Evolutionary conservation across 495 filamentous ascomycete genomes (phyloP), one percentile per base, ranked within the genome.

Genomic region (Wilcoxina mikolae): DNA sequence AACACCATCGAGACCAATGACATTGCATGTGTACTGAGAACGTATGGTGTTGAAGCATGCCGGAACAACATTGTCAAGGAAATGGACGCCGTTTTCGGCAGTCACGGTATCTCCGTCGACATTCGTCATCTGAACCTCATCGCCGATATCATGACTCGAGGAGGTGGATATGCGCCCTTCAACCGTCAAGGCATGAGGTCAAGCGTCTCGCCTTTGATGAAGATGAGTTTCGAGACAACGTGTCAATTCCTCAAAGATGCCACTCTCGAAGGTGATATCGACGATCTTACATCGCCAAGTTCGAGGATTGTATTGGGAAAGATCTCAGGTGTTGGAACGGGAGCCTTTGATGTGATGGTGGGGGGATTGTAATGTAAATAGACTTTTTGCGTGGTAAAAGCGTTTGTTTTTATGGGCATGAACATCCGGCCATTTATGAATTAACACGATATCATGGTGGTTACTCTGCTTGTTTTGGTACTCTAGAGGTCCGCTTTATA

Each of bases 141-240:
- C 60, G 90, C 84, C 51, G 91, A 98, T 70, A 84, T 83, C 69
- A 98, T 98, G 91, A 96, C 93, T 17, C 72, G 87, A 24, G 80
- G 79, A 56, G 91, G 91, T 58, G 79, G 78, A 17, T 96, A 91
- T 70, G 80, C 76, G 17, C 80, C 90, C 2, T 99, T 96, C 72
- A 94, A 84, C 69, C 82, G 91, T 43, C 89, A 82, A 59, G 91
- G 89, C 17, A 67, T 96, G 51, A 83, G 80, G 66, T 77, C 83
- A 55, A 84, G 82, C 62, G 80, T 85, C 15, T 89, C 83, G 50
- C 88, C 91, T 0, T 87, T 96, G 58, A 82, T 89, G 69, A 95
- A 95, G 76, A 95, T 95, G 87, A 93, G 85, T 68, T 96, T 95
- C 73, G 89, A 99, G 75, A 96, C 91, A 4, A 96, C 91, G 20